Base-by-base conservation (phyloP, 441 rosid genomes). In the Mallotus repandus region DNA sequence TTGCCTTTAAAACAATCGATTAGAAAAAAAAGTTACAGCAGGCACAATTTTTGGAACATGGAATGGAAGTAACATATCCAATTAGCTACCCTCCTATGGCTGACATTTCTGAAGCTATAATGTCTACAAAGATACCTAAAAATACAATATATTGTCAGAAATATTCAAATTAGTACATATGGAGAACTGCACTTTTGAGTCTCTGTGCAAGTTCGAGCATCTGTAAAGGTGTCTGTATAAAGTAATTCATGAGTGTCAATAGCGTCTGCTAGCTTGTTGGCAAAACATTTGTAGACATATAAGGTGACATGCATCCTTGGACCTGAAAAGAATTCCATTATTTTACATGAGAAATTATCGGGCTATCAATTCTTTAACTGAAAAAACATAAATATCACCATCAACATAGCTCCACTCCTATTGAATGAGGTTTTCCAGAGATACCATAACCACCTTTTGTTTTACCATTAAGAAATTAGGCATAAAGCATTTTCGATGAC, bases 231-330 rank as follows among this genome's bases (percentile, higher is more conserved):
- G 41, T 25, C n/a, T 4, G 70, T 45, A 35, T 9, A 11, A 66
- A 45, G 63, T 50, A 25, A 72, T 5, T 56, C 7, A 5, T 21
- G 12, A 14, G 66, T 11, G 55, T 32, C 60, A 75, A 60, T 12
- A 38, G 4, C 19, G 72, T 74, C 82, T 22, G 69, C 75, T 88
- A 92, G 81, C 85, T 82, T 52, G 88, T 74, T 64, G 93, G 75
- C 80, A 86, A 77, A 75, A 90, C 93, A 77, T 86, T 85, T 13
- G 91, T 14, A 74, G 98, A 84, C 78, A 92, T 68, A 80, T 89
- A 96, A 0, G 97, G 98, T 38, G 97, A 92, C 72, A 85, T 80
- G 82, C 89, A 93, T 80, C 93, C 96, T 73, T 87, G 87, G 49
- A 85, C 97, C 93, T 91, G 81, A 10, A 65, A 75, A 74, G 52